phyloP scores from a whole-genome alignment of 2,329 filamentous ascomycete species.

The Sporothrix dimorphospora region DNA sequence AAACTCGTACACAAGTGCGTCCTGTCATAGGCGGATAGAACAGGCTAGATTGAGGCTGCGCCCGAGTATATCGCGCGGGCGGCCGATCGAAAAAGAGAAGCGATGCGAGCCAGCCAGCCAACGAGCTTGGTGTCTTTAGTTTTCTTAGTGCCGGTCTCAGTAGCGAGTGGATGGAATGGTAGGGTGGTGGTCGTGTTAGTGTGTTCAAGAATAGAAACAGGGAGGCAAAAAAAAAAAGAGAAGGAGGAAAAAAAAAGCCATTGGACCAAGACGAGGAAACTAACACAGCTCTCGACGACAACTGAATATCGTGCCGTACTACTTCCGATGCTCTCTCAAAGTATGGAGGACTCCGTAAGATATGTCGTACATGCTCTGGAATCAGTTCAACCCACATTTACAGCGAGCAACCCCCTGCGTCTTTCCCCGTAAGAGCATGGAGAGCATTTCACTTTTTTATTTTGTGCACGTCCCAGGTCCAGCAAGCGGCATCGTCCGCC shows the following conservation, averaged over 20 bases:
- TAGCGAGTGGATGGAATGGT: background rate
- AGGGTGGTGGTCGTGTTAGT: constrained; percentile 4
- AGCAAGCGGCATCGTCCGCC: background rate
- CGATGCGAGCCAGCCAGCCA: background rate
- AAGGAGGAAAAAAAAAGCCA: background rate
- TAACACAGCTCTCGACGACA: too few species aligned
- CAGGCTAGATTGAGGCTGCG: too few species aligned
- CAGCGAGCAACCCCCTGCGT: background rate
- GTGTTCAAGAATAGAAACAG: constrained; percentile 12
- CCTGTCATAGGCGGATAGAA: too few species aligned
- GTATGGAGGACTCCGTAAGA: too few species aligned
- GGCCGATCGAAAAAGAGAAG: background rate
- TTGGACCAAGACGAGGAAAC: background rate
- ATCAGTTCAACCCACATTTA: too few species aligned
- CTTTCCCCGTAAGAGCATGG: background rate
- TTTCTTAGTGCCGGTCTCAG: background rate
- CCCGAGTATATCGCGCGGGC: background rate
- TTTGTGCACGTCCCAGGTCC: constrained; percentile 9
- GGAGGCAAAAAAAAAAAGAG: background rate
- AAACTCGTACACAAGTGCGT: background rate
- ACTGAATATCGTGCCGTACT: too few species aligned
- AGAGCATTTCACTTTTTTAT: background rate
- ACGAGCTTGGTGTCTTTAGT: too few species aligned
- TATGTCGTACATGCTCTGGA: background rate
- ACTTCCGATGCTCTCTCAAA: too few species aligned